Evolutionary conservation across 805 yeast species (phyloP), one percentile per base, ranked within the genome.

Genomic region (Schwanniomyces pseudopolymorphus): DNA sequence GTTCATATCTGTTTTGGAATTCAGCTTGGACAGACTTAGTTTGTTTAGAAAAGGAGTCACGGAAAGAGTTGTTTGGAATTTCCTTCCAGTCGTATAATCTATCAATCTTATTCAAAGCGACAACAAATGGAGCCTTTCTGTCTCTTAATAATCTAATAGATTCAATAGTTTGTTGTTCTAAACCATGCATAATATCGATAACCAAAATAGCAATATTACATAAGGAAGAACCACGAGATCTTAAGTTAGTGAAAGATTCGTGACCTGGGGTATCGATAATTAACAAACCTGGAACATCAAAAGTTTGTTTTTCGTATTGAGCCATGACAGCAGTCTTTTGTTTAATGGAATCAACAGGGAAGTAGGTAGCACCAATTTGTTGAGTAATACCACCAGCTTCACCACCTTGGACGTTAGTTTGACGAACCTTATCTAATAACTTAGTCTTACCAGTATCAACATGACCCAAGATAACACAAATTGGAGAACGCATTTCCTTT

Each of bases 341-440:
- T 69, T 85, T 84, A 61, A 94, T 89, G 37, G 97, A 90, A 25
- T 87, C 95, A 56, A 94, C 90, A 51, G 99, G 99, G 89, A 94
- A 94, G 69, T 94, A 94, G 19, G 99, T 94, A 46, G 99, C 99
- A 82, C 99, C 99, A 65, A 94, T 94, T 74, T 94, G 99, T 80
- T 94, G 99, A 54, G 99, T 94, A 68, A 94, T 94, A 77, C 99
- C 99, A 77, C 99, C 99, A 46, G 99, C 99, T 76, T 94, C 99
- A 64, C 99, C 99, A 68, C 97, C 99, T 77, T 94, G 99, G 51
- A 94, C 99, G 64, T 94, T 94, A 36, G 98, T 94, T 76, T 92
- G 97, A 76, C 99, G 92, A 58, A 94, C 85, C 72, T 94, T 94
- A 67, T 94, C 99, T 67, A 94, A 79, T 55, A 94, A 80, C 68